Percentiles rank a stretch among this genome's conserved stretches.
phyloP scores from a whole-genome alignment of 176 grass and related monocot species.

The Dendrocalamus sinicus region DNA sequence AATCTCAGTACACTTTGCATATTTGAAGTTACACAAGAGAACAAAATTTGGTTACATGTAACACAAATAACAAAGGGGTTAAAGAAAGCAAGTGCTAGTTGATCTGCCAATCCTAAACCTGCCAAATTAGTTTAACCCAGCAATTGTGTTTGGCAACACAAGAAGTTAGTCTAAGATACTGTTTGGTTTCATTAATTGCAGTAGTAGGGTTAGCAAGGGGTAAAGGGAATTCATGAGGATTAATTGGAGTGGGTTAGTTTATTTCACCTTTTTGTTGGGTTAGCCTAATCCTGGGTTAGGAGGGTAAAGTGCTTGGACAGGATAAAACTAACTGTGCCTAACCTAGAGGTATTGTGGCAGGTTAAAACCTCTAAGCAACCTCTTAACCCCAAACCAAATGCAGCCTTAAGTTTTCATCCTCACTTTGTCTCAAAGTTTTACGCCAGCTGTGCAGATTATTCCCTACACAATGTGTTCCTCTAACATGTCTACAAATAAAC shows the following conservation, averaged over 20 bases:
- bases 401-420: neutral
- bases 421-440: neutral
- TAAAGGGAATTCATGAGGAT: neutral
- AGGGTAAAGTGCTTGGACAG: neutral
- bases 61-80: neutral
- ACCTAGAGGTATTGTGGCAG: neutral
- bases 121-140: neutral
- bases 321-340: neutral
- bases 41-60: conserved; percentile 6
- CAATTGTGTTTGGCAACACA: neutral
- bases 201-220: neutral
- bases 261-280: neutral
- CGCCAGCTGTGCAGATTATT: neutral
- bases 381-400: neutral
- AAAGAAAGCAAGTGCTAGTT: neutral
- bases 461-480: neutral
- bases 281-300: neutral
- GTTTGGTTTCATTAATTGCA: neutral
- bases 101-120: neutral
- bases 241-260: neutral
- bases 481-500: neutral
- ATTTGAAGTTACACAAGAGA: conserved; percentile 4
- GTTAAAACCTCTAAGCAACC: conserved; percentile 34
- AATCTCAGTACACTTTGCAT: conserved; percentile 22
- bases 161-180: neutral